These are phyloP conservation scores for Camellia japonica DNA, from an alignment of 148 eudicot genomes.

Conservation along the genomic window DNA sequence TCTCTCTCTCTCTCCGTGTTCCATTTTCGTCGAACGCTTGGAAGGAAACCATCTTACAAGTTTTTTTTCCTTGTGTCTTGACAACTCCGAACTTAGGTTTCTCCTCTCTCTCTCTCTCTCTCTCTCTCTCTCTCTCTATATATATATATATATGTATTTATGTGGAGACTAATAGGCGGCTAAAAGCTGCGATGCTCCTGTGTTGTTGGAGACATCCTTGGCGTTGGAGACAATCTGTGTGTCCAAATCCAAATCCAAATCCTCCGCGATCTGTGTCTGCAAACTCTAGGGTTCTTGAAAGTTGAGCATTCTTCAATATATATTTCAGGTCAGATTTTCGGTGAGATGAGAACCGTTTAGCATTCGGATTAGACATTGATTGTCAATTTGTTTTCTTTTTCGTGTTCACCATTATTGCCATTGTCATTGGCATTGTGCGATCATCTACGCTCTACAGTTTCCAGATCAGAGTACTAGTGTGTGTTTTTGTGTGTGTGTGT, in stretches of 20 bases:
- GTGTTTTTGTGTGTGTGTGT: too few species aligned
- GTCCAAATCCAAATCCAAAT: not conserved
- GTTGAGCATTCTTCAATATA: not conserved
- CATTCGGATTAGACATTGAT: not conserved
- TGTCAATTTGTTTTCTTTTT: not conserved
- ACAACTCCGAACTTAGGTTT: not conserved
- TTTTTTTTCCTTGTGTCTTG: not conserved
- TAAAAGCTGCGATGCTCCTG: not conserved
- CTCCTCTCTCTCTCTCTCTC: not conserved
- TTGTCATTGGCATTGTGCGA: not conserved
- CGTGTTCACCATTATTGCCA: not conserved
- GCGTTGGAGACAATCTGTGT: not conserved
- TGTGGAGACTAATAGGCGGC: not conserved
- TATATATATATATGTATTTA: not conserved
- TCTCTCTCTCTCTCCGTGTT: not conserved
- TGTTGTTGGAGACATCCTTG: not conserved
- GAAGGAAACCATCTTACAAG: not conserved
- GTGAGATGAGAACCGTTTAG: not conserved
- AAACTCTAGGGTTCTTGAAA: not conserved
- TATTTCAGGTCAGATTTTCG: constrained; percentile 4
- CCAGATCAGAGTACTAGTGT: not conserved
- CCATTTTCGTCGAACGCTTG: not conserved
- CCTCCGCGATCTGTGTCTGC: not conserved
- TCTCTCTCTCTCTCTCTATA: not conserved
- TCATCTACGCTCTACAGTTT: too few species aligned